phyloP scores from a whole-genome alignment of 768 basidiomycete genomes.

The Mycena vulgaris region DNA sequence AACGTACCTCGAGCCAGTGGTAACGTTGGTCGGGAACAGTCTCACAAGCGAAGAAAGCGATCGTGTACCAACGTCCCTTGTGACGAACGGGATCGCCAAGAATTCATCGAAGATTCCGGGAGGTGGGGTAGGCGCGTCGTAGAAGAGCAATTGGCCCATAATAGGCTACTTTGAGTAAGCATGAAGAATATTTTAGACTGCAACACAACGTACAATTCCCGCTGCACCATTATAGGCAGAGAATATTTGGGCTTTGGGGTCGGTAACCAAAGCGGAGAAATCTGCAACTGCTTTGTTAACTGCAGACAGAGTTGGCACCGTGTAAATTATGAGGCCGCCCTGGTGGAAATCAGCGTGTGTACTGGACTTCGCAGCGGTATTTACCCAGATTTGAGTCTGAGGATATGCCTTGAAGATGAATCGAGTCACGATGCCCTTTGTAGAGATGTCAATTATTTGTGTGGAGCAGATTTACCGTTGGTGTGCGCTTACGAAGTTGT shows the following conservation, averaged over 20 bases:
- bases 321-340: neutral
- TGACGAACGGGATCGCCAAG: constrained; percentile 48
- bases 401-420: constrained; percentile 59
- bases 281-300: constrained; percentile 45
- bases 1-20: constrained; percentile 44
- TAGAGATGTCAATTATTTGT: neutral
- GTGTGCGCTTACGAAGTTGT: neutral
- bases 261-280: constrained; percentile 47
- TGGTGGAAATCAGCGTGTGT: neutral
- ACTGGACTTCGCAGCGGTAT: neutral
- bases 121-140: constrained; percentile 58
- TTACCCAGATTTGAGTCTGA: constrained; percentile 62
- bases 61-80: constrained; percentile 48
- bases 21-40: constrained; percentile 44
- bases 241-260: constrained; percentile 56
- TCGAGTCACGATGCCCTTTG: constrained; percentile 56
- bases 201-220: constrained; percentile 23
- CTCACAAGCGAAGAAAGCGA: constrained; percentile 50
- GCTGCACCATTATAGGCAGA: constrained; percentile 52
- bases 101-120: constrained; percentile 56
- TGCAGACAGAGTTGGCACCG: neutral
- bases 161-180: neutral
- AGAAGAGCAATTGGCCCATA: constrained; percentile 54
- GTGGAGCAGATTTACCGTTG: neutral
- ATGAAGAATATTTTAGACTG: neutral